Evolutionary conservation across 768 basidiomycete genomes (phyloP).

Genomic region (Lanmaoa pseudosensibilis): DNA sequence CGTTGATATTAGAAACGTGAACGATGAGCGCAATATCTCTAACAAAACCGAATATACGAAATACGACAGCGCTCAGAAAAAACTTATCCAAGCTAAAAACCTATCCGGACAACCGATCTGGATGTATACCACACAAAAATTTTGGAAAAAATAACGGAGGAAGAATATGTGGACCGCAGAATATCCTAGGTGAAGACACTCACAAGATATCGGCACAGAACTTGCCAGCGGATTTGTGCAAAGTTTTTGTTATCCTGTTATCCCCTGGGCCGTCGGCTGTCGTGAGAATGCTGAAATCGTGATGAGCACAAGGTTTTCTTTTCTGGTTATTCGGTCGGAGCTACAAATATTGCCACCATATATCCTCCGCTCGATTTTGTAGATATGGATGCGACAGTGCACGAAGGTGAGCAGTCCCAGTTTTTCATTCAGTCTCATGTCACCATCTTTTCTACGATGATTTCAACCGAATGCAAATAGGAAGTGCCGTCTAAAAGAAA

Average conservation of each 20-base stretch:
- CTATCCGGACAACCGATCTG: slow-evolving; percentile 29
- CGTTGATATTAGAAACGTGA: slow-evolving; percentile 22
- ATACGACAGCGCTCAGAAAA: slow-evolving; percentile 26
- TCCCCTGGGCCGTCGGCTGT: slow-evolving; percentile 38
- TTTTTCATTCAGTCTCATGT: background rate
- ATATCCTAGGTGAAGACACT: slow-evolving; percentile 23
- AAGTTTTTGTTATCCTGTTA: slow-evolving; percentile 37
- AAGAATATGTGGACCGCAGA: background rate
- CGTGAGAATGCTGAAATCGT: slow-evolving; percentile 37
- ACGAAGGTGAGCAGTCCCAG: slow-evolving; percentile 19
- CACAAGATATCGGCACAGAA: slow-evolving; percentile 20
- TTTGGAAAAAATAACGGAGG: slow-evolving; percentile 15
- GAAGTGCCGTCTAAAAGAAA: slow-evolving; percentile 38
- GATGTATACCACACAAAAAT: slow-evolving; percentile 3
- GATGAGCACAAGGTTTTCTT: slow-evolving; percentile 26
- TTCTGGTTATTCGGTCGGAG: slow-evolving; percentile 33
- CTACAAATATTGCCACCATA: slow-evolving; percentile 17
- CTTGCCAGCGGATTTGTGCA: slow-evolving; percentile 22
- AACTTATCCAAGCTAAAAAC: slow-evolving; percentile 36
- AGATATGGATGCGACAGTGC: background rate
- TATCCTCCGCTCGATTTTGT: slow-evolving; percentile 2
- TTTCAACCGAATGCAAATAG: slow-evolving; percentile 37
- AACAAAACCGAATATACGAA: slow-evolving; percentile 37
- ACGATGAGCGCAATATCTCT: slow-evolving; percentile 27
- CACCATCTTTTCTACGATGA: slow-evolving; percentile 21